Percentiles rank a stretch among this genome's conserved stretches.
Conservation (phyloP, 2,329 filamentous ascomycete species). For the Fusarium nematophilum region DNA sequence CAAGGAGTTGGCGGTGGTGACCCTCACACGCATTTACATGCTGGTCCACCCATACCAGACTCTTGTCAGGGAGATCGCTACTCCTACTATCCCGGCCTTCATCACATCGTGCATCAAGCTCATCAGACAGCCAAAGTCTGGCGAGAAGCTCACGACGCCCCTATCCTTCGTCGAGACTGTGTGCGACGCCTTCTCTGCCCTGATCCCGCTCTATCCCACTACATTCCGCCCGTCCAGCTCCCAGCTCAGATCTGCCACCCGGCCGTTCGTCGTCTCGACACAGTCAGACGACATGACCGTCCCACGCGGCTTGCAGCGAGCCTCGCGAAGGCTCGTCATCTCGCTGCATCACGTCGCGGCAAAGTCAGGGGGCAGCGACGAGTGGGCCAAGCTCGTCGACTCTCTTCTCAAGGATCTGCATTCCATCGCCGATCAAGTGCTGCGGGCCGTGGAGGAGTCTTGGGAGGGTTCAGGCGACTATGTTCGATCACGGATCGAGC, state of each 20-base stretch:
- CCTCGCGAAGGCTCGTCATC: slow-evolving; percentile 73
- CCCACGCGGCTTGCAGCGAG: slow-evolving; percentile 63
- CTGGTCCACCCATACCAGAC: slow-evolving; percentile 86
- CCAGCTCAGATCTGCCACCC: slow-evolving; percentile 72
- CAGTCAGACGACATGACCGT: slow-evolving; percentile 61
- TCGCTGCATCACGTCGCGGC: slow-evolving; percentile 83
- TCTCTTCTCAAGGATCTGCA: slow-evolving; percentile 74
- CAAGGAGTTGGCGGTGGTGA: slow-evolving; percentile 81
- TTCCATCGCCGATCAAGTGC: slow-evolving; percentile 77
- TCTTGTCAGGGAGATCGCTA: slow-evolving; percentile 87
- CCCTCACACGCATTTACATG: slow-evolving; percentile 84
- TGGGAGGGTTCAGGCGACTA: slow-evolving; percentile 77
- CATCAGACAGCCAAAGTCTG: slow-evolving; percentile 57
- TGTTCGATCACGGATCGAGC: slow-evolving; percentile 54
- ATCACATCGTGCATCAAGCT: slow-evolving; percentile 79
- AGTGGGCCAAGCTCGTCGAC: slow-evolving; percentile 79
- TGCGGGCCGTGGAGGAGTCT: slow-evolving; percentile 82
- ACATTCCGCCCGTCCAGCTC: slow-evolving; percentile 81
- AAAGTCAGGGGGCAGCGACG: slow-evolving; percentile 80
- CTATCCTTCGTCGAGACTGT: slow-evolving; percentile 71
- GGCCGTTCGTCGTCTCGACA: slow-evolving; percentile 73
- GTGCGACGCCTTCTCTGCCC: slow-evolving; percentile 75
- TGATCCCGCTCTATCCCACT: slow-evolving; percentile 84
- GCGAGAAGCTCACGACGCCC: slow-evolving; percentile 47
- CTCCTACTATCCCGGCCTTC: slow-evolving; percentile 81